phyloP scores from a whole-genome alignment of 1,139 yeast genomes.

The Debaryomyces fabryi region DNA sequence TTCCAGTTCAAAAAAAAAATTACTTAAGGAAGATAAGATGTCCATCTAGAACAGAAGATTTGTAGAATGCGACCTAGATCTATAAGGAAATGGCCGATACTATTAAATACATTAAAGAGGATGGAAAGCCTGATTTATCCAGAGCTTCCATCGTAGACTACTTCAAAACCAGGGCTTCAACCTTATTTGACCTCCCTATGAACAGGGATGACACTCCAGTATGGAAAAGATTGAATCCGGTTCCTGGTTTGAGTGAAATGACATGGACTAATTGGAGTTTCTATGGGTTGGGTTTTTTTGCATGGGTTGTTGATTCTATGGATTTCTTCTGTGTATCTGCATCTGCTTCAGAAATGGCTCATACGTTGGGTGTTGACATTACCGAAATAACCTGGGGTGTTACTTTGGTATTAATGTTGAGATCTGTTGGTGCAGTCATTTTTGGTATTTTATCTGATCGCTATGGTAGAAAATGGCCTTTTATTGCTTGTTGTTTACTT shows the following conservation, averaged over 20 bases:
- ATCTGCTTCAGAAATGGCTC: conserved; percentile 59
- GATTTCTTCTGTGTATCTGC: conserved; percentile 75
- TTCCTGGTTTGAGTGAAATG: conserved; percentile 34
- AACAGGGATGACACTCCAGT: conserved; percentile 11
- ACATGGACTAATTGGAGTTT: conserved; percentile 51
- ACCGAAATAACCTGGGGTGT: conserved; percentile 77
- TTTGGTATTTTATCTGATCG: conserved; percentile 70
- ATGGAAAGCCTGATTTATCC: conserved; percentile 29
- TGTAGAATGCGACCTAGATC: not conserved
- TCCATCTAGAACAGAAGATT: not conserved
- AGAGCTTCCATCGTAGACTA: conserved; percentile 25
- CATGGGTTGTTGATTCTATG: conserved; percentile 82
- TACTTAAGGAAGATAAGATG: not conserved
- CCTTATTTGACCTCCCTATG: conserved; percentile 25
- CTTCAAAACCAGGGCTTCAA: conserved; percentile 29
- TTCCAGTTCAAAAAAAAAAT: not conserved
- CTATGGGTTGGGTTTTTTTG: conserved; percentile 62
- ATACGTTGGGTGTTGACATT: conserved; percentile 49
- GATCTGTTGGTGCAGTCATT: conserved; percentile 75
- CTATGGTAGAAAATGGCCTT: conserved; percentile 76
- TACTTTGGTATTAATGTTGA: conserved; percentile 74
- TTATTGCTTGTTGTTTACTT: conserved; percentile 52
- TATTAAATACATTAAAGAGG: conserved; percentile 1
- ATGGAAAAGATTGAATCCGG: conserved; percentile 33
- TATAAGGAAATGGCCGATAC: not conserved